Evolutionary conservation across 495 filamentous ascomycete genomes (phyloP), one percentile per base, ranked within the genome.

Genomic region (Wilcoxina mikolae): DNA sequence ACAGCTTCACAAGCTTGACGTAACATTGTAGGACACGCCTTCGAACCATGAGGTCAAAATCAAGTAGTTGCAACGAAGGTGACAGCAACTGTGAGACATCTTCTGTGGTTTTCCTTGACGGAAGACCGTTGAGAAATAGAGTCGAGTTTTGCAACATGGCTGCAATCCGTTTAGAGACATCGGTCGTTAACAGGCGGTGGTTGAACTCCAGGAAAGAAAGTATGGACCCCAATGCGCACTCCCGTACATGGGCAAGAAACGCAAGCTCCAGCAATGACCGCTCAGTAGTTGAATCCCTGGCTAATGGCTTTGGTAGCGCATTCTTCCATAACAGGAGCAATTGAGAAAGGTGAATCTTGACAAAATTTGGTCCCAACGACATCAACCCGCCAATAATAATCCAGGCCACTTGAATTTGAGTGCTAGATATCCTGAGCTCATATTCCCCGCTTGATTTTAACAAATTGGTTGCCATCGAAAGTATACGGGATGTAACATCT

Each of bases 241-340:
- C 91, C 57, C 93, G 77, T 17, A 99, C 87, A 67, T 96, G 93
- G 2, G 88, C 82, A 2, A 99, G 74, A 61, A 95, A 99, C 35
- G 85, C 93, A 12, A 87, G 80, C 66, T 99, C 93, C 7, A 95
- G 70, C 51, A 83, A 74, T 53, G 82, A 84, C 10, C 87, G 76
- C 65, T 91, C 80, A 3, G 80, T 78, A 44, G 82, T 84, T 52
- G 90, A 90, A 56, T 95, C 90, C 68, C 85, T 91, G 23, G 84
- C 79, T 10, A 96, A 65, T n/a, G 93, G 90, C 61, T 87, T 94
- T 3, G 91, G 91, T 29, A 99, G 71, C 2, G 91, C 89, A 69
- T 95, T 96, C 67, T 94, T 95, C 91, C 91, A 99, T 11, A 99
- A 74, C n/a, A 96, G 69, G 50, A 96, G 80, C 43, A 99, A 72